phyloP scores from a whole-genome alignment of 202 grass and related monocot genomes.

The Tripidium arundinaceum region DNA sequence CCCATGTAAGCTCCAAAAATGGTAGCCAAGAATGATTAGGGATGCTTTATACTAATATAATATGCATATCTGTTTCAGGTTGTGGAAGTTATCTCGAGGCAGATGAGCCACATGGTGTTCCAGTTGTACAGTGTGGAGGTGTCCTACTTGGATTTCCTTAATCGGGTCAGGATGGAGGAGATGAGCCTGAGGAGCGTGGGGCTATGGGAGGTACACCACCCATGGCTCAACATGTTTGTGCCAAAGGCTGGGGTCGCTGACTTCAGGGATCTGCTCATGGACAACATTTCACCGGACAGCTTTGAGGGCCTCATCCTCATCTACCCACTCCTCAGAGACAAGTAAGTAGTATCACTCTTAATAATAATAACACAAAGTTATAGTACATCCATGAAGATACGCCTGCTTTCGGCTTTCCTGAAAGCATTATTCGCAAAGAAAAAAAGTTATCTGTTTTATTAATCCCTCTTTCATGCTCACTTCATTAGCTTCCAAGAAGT shows the following conservation, averaged over 20 bases:
- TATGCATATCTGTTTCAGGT: constrained; percentile 40
- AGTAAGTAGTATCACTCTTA: constrained; percentile 63
- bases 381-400: constrained; percentile 28
- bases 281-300: constrained; percentile 56
- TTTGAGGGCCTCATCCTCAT: constrained; percentile 91
- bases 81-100: constrained; percentile 53
- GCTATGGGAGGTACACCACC: constrained; percentile 92
- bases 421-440: constrained; percentile 22
- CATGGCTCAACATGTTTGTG: constrained; percentile 99
- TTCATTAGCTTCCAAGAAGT: constrained; percentile 41
- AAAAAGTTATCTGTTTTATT: constrained; percentile 14
- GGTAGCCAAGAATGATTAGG: background rate
- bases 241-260: constrained; percentile 66
- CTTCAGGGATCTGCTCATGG: constrained; percentile 73
- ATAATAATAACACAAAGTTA: background rate
- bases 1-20: constrained; percentile 42
- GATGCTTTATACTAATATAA: constrained; percentile 11
- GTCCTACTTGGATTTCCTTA: constrained; percentile 95
- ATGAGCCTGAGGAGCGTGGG: constrained; percentile 64
- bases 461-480: constrained; percentile 24
- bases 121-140: constrained; percentile 79
- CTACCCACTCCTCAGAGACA: constrained; percentile 84
- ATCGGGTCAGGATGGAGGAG: constrained; percentile 95
- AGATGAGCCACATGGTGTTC: constrained; percentile 69
- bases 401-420: constrained; percentile 19